These are phyloP conservation scores for Parsonsia alboflavescens DNA, from an alignment of 257 asterid species.

Conservation along the genomic window DNA sequence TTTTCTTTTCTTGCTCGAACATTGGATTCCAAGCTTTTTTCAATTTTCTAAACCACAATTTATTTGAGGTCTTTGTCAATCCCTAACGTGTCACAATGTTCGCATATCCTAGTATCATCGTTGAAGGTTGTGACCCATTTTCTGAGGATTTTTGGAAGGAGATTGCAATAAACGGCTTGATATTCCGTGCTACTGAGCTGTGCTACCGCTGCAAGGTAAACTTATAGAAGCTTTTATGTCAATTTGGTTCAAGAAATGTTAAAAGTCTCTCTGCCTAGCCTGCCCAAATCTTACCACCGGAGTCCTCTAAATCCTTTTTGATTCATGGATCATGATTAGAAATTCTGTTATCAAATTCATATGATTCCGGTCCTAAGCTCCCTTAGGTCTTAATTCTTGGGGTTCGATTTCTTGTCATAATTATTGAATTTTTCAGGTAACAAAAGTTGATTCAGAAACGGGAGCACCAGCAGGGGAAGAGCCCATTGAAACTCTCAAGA, in stretches of 20 bases:
- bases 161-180: constrained; percentile 34
- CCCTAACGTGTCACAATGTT: background rate
- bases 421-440: constrained; percentile 29
- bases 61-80: background rate
- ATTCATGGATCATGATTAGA: no score
- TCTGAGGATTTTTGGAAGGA: constrained; percentile 58
- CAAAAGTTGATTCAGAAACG: constrained; percentile 42
- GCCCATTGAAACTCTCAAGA: constrained; percentile 37
- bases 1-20: no score
- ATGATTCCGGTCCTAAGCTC: no score
- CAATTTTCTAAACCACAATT: no score
- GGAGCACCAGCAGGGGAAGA: constrained; percentile 7
- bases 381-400: no score
- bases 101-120: constrained; percentile 34
- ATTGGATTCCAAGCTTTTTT: no score
- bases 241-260: background rate
- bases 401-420: no score
- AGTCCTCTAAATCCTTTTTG: no score
- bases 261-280: no score
- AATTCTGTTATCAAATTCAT: no score
- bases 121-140: constrained; percentile 65
- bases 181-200: constrained; percentile 51
- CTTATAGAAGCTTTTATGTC: background rate
- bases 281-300: no score
- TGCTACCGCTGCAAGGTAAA: constrained; percentile 62